These are phyloP conservation scores for Eutrema japonicum DNA, from an alignment of 345 rosid species.

Conservation along the genomic window DNA sequence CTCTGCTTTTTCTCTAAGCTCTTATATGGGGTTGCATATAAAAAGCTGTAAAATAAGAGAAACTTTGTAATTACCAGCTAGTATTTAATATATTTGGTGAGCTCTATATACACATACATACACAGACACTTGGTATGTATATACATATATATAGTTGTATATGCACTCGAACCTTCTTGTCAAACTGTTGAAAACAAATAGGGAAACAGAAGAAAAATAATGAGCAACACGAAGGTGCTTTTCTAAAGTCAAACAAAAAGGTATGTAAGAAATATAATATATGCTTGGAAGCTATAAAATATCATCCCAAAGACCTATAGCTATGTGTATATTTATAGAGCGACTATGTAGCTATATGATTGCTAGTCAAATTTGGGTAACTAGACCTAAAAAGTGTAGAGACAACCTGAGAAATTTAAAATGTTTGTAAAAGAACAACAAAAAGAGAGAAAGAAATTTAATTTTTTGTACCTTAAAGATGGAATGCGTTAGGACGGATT, in stretches of 20 bases:
- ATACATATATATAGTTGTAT: conserved; percentile 4
- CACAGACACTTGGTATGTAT: background rate
- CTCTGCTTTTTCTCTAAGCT: conserved; percentile 40
- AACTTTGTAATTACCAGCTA: conserved; percentile 22
- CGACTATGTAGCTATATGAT: conserved; percentile 39
- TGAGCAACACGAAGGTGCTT: conserved; percentile 34
- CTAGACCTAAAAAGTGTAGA: conserved; percentile 40
- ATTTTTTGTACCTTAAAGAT: conserved; percentile 33
- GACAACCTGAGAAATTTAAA: conserved; percentile 32
- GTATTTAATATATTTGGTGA: conserved; percentile 31
- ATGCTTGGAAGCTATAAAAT: conserved; percentile 22
- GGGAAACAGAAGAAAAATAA: conserved; percentile 1
- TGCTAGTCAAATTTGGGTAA: conserved; percentile 43
- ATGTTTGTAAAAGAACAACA: background rate
- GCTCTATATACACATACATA: conserved; percentile 6
- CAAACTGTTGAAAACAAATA: conserved; percentile 40
- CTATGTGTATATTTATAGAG: conserved; percentile 20
- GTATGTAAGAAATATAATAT: conserved; percentile 39
- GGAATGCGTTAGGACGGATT: conserved; percentile 11
- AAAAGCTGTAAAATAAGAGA: conserved; percentile 39
- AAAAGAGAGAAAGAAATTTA: conserved; percentile 21
- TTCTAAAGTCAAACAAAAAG: conserved; percentile 44
- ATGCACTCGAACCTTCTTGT: conserved; percentile 39
- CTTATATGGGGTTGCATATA: conserved; percentile 30
- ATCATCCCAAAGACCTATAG: conserved; percentile 35